Evolutionary conservation across 129 eudicot genomes (phyloP), one percentile per base, ranked within the genome.

Genomic region (Chrysanthemum makinoi): DNA sequence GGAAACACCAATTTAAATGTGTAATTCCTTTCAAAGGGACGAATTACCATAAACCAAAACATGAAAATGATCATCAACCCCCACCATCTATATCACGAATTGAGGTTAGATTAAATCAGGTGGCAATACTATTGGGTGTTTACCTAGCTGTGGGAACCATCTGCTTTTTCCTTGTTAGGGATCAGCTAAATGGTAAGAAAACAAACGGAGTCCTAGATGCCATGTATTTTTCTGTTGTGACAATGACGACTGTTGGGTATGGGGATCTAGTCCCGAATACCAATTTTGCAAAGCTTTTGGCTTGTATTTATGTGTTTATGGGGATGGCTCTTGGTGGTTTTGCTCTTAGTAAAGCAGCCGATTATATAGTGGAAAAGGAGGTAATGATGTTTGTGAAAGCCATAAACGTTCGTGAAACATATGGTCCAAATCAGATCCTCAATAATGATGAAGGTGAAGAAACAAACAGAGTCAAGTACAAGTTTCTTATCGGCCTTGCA

Each of bases 221-320:
- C 0, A 51, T 91, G n/a, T 91, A 91, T 62, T 83, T 91, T 50
- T 88, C 94, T 54, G 82, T 88, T 53, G 85, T 91, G 22, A 91
- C 97, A 33, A 91, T 91, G 97, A 91, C 97, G 2, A 85, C 97
- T 9, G 90, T 85, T 52, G 96, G 97, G 50, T 91, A 91, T 73
- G 97, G 97, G 2, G 96, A 88, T 57, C 81, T 91, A 17, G 94
- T 84, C 3, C 97, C 97, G 7, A 53, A 79, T 4, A 88, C 86
- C 57, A 70, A 70, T 4, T 68, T 86, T 50, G 79, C 97, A 33
- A 91, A 88, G 47, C 50, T 74, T 44, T 83, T 88, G 18, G 82
- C 97, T 35, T 88, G 96, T 57, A 6, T 82, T 2, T 88, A 82
- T 72, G 94, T 91, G 10, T 91, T 91, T 49, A 79, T 77, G 8